phyloP scores from a whole-genome alignment of 192 early-diverging fungal genomes.

The Diversispora epigaea region DNA sequence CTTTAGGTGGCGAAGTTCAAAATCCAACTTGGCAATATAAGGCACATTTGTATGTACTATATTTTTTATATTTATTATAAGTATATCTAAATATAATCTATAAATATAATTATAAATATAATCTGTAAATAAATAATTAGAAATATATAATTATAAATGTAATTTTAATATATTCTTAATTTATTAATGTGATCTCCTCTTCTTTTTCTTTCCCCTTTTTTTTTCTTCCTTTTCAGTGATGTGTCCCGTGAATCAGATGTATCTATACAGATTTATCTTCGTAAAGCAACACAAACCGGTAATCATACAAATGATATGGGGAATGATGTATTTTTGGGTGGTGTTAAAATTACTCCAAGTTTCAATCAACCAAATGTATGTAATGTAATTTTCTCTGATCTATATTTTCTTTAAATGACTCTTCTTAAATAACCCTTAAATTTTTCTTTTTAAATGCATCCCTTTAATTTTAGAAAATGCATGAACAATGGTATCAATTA shows the following conservation, averaged over 20 bases:
- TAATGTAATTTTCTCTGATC: slow-evolving; percentile 27
- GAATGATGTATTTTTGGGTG: slow-evolving; percentile 58
- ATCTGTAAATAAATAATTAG: too few species aligned
- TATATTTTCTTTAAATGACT: neutral
- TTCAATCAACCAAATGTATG: slow-evolving; percentile 46
- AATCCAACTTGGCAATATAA: slow-evolving; percentile 78
- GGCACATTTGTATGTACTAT: slow-evolving; percentile 79
- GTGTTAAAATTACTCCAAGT: slow-evolving; percentile 52
- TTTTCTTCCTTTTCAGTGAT: slow-evolving; percentile 44
- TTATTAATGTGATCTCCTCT: neutral
- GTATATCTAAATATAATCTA: neutral
- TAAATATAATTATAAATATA: too few species aligned
- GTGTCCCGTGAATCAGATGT: slow-evolving; percentile 62
- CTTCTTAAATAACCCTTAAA: neutral
- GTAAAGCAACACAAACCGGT: slow-evolving; percentile 37
- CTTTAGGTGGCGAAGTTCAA: slow-evolving; percentile 71
- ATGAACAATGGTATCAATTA: slow-evolving; percentile 64
- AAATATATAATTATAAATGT: too few species aligned
- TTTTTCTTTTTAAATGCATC: too few species aligned
- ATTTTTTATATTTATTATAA: neutral
- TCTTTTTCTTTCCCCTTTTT: neutral
- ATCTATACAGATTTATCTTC: slow-evolving; percentile 59
- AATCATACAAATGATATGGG: slow-evolving; percentile 36
- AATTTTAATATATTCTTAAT: neutral
- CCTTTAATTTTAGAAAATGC: slow-evolving; percentile 43